Percentiles rank a stretch among this genome's conserved stretches.
Conservation (phyloP, 345 rosid species). For the Arabis hirsuta region DNA sequence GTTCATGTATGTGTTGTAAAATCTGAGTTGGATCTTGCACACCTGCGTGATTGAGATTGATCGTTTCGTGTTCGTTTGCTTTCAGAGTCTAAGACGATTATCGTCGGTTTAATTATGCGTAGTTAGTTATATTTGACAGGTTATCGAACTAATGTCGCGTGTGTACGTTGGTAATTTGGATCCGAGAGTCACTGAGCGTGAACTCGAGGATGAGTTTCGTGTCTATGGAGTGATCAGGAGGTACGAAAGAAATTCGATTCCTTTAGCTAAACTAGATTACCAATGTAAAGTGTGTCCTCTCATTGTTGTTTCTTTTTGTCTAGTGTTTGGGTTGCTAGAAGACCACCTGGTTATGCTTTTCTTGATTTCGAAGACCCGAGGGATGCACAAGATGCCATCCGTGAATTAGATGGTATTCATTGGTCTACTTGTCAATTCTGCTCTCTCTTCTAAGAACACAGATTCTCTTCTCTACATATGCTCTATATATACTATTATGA, state of each 20-base stretch:
- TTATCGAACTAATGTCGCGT: conserved; percentile 60
- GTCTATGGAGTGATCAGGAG: conserved; percentile 68
- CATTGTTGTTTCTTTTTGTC: conserved; percentile 10
- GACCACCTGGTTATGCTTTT: conserved; percentile 92
- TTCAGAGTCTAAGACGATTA: background rate
- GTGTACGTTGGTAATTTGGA: conserved; percentile 85
- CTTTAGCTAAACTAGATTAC: background rate
- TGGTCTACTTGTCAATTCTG: background rate
- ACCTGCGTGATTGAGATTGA: no score
- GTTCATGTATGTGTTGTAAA: background rate
- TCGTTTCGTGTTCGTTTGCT: no score
- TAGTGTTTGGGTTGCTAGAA: conserved; percentile 94
- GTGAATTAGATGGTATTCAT: conserved; percentile 73
- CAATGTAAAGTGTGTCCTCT: conserved; percentile 5
- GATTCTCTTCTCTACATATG: background rate
- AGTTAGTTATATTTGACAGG: conserved; percentile 17
- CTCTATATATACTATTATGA: conserved; percentile 1
- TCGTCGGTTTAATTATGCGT: background rate
- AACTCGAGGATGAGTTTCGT: conserved; percentile 81
- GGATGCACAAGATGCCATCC: conserved; percentile 84
- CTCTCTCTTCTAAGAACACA: background rate
- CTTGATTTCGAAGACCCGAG: conserved; percentile 82
- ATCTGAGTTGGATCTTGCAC: background rate
- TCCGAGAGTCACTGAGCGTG: conserved; percentile 74
- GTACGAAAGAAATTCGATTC: conserved; percentile 34